phyloP scores from a whole-genome alignment of 2,329 filamentous ascomycete genomes.

The Zymoseptoria crescenta region DNA sequence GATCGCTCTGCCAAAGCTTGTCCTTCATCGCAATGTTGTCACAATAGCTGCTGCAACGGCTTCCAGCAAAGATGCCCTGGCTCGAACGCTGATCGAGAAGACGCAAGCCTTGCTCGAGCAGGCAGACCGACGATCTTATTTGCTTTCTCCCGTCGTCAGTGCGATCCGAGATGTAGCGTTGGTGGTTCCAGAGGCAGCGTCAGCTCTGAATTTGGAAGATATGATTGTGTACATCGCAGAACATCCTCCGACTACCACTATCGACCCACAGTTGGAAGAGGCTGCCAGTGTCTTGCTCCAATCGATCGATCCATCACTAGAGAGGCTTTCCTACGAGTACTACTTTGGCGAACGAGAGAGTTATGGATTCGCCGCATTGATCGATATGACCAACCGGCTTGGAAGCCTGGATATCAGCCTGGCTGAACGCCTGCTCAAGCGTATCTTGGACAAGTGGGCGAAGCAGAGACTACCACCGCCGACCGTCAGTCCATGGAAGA shows the following conservation, averaged over 20 bases:
- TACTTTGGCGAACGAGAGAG: slow-evolving; percentile 40
- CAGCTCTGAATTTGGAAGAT: slow-evolving; percentile 32
- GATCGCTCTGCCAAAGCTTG: slow-evolving; percentile 30
- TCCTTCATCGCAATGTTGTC: slow-evolving; percentile 30
- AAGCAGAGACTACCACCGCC: slow-evolving; percentile 37
- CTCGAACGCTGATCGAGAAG: slow-evolving; percentile 6
- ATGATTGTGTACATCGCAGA: slow-evolving; percentile 35
- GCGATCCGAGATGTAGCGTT: slow-evolving; percentile 20
- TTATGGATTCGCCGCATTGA: slow-evolving; percentile 37
- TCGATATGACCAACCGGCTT: slow-evolving; percentile 39
- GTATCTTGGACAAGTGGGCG: slow-evolving; percentile 36
- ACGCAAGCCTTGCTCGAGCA: slow-evolving; percentile 16
- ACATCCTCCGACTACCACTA: slow-evolving; percentile 34
- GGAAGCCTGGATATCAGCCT: slow-evolving; percentile 13
- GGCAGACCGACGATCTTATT: slow-evolving; percentile 23
- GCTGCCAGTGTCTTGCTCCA: slow-evolving; percentile 29
- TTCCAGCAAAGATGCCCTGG: slow-evolving; percentile 2
- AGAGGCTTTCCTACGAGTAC: slow-evolving; percentile 28
- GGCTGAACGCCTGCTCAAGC: slow-evolving; percentile 26
- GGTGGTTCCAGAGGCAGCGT: slow-evolving; percentile 21
- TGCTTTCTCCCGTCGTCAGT: slow-evolving; percentile 24
- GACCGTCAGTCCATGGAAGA: slow-evolving; percentile 42
- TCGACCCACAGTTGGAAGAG: slow-evolving; percentile 41
- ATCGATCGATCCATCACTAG: slow-evolving; percentile 24
- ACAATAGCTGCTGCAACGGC: slow-evolving; percentile 19